Percentiles rank a stretch among this genome's conserved stretches.
phyloP scores from a whole-genome alignment of 2,329 filamentous ascomycete genomes.

The Epichloe bromicola region DNA sequence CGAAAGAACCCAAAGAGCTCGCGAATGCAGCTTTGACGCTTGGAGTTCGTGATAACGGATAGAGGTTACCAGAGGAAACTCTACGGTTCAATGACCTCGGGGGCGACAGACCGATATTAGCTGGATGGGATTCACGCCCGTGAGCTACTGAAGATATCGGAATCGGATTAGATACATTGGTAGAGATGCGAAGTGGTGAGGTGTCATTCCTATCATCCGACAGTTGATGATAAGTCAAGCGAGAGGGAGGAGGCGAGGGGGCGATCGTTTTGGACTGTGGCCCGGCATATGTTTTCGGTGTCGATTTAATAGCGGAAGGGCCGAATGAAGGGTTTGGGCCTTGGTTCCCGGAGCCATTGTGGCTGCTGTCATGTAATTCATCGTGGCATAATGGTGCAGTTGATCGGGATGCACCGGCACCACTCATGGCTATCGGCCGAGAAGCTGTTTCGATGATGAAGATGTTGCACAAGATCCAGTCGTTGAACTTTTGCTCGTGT shows the following conservation, averaged over 20 bases:
- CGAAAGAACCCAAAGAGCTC: conserved; percentile 34
- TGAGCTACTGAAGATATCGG: conserved; percentile 8
- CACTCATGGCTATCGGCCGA: conserved; percentile 17
- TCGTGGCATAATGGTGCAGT: conserved; percentile 16
- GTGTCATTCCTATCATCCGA: conserved; percentile 6
- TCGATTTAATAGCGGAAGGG: conserved; percentile 6
- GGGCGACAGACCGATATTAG: conserved; percentile 19
- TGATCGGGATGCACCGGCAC: conserved; percentile 14
- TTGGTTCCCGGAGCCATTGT: conserved; percentile 3
- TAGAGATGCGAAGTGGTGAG: conserved; percentile 25
- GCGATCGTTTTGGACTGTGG: conserved; percentile 17
- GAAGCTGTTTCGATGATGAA: neutral
- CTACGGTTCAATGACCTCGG: conserved; percentile 17
- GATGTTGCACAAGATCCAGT: neutral
- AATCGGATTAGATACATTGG: conserved; percentile 17
- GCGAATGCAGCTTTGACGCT: conserved; percentile 45
- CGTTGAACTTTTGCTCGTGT: neutral
- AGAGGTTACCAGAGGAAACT: conserved; percentile 23
- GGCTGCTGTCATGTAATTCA: conserved; percentile 2
- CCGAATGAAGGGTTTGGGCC: conserved; percentile 5
- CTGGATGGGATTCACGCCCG: conserved; percentile 23
- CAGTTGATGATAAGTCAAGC: conserved; percentile 6
- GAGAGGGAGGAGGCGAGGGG: conserved; percentile 21
- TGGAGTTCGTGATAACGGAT: conserved; percentile 43
- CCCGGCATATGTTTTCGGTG: conserved; percentile 11